Conservation (phyloP, 1,139 yeast species). For the Schizosaccharomyces versatilis region DNA sequence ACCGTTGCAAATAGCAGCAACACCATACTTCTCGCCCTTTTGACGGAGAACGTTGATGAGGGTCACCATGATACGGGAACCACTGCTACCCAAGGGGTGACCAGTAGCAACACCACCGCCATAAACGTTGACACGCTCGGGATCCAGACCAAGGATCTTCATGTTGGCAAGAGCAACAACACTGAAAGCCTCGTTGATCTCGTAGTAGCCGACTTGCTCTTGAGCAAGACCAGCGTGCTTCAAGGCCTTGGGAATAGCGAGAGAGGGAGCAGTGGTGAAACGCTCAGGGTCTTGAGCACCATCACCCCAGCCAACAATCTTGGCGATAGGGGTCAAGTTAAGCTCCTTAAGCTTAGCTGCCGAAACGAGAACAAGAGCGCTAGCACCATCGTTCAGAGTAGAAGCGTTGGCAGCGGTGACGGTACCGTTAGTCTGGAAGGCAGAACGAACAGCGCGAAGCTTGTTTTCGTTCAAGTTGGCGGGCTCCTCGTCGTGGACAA, state of each 20-base stretch:
- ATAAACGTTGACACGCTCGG: conserved; percentile 63
- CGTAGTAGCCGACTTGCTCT: conserved; percentile 55
- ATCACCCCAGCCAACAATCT: conserved; percentile 87
- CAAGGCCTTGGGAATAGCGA: conserved; percentile 86
- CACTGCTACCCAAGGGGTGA: conserved; percentile 93
- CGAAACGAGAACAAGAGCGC: conserved; percentile 72
- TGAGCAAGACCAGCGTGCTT: conserved; percentile 52
- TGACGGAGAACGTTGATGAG: conserved; percentile 53
- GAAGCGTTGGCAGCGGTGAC: conserved; percentile 95
- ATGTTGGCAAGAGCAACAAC: conserved; percentile 87
- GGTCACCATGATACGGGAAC: conserved; percentile 84
- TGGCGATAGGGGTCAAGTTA: conserved; percentile 69
- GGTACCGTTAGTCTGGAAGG: conserved; percentile 75
- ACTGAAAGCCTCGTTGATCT: conserved; percentile 90
- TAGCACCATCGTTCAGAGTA: conserved; percentile 90
- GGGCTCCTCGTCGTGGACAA: conserved; percentile 58
- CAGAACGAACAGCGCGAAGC: conserved; percentile 67
- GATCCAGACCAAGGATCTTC: conserved; percentile 42
- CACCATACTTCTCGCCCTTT: conserved; percentile 62
- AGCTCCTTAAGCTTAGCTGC: conserved; percentile 64
- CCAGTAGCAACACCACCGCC: conserved; percentile 98
- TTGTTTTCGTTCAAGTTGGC: conserved; percentile 46
- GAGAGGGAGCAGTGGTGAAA: conserved; percentile 83
- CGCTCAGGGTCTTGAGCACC: conserved; percentile 84
- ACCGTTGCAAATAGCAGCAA: conserved; percentile 92